Evolutionary conservation across 805 yeast genomes (phyloP).

Genomic region (Saccharomycopsis sp.): DNA sequence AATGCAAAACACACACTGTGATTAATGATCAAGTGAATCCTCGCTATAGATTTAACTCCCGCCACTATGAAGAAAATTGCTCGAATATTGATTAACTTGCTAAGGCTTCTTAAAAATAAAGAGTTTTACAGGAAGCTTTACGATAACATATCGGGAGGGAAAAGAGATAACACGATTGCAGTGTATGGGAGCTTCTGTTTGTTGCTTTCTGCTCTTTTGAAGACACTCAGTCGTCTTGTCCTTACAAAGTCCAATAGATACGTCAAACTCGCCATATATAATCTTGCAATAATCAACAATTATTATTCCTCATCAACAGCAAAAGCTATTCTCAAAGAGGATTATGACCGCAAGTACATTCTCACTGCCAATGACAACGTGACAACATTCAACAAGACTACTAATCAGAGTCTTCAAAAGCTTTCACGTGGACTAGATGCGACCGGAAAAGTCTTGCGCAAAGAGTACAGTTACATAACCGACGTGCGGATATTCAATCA

Average conservation of each 20-base stretch:
- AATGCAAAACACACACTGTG: no score
- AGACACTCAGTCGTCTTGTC: slow-evolving; percentile 6
- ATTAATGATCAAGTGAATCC: no score
- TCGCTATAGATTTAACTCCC: no score
- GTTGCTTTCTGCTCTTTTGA: slow-evolving; percentile 12
- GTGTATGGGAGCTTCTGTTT: slow-evolving; percentile 15
- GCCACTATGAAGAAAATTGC: background rate
- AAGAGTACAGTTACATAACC: slow-evolving; percentile 16
- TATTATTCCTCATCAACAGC: background rate
- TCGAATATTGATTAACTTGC: slow-evolving; percentile 1
- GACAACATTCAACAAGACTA: background rate
- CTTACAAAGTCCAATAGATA: background rate
- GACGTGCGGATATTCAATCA: slow-evolving; percentile 13
- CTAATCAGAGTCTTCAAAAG: background rate
- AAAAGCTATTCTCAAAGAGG: background rate
- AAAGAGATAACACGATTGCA: slow-evolving; percentile 14
- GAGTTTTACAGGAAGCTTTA: slow-evolving; percentile 4
- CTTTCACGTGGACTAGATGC: background rate
- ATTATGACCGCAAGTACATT: background rate
- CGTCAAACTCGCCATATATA: background rate
- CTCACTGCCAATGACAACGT: background rate
- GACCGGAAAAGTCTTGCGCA: slow-evolving; percentile 11
- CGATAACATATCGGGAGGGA: slow-evolving; percentile 15
- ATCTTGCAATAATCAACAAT: background rate
- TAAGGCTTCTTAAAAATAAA: slow-evolving; percentile 3